These are phyloP conservation scores for Sarocladiaceae sp. DNA, from an alignment of 2,329 filamentous ascomycete genomes.

Conservation along the genomic window DNA sequence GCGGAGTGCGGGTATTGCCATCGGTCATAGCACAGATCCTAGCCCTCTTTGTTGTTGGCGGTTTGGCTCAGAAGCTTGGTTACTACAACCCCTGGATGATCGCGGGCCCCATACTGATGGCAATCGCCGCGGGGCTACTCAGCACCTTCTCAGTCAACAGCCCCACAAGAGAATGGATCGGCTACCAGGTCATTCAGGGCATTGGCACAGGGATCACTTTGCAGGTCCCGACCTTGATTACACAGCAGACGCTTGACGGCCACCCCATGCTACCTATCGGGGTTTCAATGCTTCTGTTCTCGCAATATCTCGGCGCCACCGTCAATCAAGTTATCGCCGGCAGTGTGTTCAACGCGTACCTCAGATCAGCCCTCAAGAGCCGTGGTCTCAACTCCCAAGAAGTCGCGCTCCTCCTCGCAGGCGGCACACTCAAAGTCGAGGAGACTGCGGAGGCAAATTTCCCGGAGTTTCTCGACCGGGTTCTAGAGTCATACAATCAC, in stretches of 20 bases:
- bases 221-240: constrained; percentile 34
- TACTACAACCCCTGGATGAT: constrained; percentile 39
- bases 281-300: background rate
- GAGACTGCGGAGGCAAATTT: background rate
- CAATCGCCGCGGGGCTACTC: constrained; percentile 36
- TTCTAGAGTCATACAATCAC: background rate
- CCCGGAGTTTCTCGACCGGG: background rate
- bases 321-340: background rate
- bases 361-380: background rate
- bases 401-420: background rate
- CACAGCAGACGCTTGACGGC: background rate
- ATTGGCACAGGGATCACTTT: constrained; percentile 37
- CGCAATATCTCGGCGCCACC: background rate
- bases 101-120: constrained; percentile 34
- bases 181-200: constrained; percentile 45
- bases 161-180: constrained; percentile 39
- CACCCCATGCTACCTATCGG: background rate
- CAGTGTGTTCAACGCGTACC: background rate
- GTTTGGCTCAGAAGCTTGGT: constrained; percentile 29
- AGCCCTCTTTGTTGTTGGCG: background rate
- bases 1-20: constrained; percentile 3
- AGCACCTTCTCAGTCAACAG: constrained; percentile 33
- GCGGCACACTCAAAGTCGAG: background rate
- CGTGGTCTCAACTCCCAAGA: background rate
- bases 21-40: background rate